These are phyloP conservation scores for Schwanniomyces pseudopolymorphus DNA, from an alignment of 805 yeast genomes.

Conservation along the genomic window DNA sequence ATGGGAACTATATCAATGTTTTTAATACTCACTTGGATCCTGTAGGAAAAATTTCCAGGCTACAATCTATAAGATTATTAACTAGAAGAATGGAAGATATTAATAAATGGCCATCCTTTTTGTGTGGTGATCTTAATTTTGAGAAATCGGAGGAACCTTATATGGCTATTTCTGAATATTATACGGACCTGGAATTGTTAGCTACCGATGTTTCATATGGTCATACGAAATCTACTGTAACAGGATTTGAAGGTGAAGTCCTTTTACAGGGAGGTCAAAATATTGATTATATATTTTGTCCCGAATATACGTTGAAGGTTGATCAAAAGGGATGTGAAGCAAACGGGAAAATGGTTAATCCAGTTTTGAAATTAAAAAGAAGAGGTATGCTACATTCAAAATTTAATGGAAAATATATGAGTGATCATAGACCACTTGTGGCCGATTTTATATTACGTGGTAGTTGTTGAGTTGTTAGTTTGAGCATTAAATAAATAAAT, in stretches of 20 bases:
- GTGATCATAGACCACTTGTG: slow-evolving; percentile 44
- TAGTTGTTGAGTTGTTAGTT: slow-evolving; percentile 1
- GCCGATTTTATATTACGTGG: slow-evolving; percentile 14
- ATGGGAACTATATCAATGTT: slow-evolving; percentile 29
- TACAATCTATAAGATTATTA: slow-evolving; percentile 32
- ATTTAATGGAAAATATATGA: slow-evolving; percentile 31
- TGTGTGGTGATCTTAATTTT: slow-evolving; percentile 44
- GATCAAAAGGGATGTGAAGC: slow-evolving; percentile 8
- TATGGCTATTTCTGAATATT: slow-evolving; percentile 32
- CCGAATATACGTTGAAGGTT: slow-evolving; percentile 17
- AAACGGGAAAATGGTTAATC: slow-evolving; percentile 25
- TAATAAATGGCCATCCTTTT: slow-evolving; percentile 33
- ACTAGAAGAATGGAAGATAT: slow-evolving; percentile 30
- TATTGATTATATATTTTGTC: slow-evolving; percentile 49
- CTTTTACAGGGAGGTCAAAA: slow-evolving; percentile 22
- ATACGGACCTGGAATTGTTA: slow-evolving; percentile 36
- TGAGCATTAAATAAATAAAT: too few relatives aligned
- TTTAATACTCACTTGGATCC: slow-evolving; percentile 46
- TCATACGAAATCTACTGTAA: slow-evolving; percentile 38
- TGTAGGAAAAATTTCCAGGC: slow-evolving; percentile 32
- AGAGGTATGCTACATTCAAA: slow-evolving; percentile 41
- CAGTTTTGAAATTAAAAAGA: slow-evolving; percentile 7
- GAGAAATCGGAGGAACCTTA: slow-evolving; percentile 41
- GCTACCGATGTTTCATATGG: slow-evolving; percentile 39
- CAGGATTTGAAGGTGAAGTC: slow-evolving; percentile 43